Base-by-base conservation (phyloP, 225 moss, liverwort and hornwort genomes). In the Climacium dendroides region DNA sequence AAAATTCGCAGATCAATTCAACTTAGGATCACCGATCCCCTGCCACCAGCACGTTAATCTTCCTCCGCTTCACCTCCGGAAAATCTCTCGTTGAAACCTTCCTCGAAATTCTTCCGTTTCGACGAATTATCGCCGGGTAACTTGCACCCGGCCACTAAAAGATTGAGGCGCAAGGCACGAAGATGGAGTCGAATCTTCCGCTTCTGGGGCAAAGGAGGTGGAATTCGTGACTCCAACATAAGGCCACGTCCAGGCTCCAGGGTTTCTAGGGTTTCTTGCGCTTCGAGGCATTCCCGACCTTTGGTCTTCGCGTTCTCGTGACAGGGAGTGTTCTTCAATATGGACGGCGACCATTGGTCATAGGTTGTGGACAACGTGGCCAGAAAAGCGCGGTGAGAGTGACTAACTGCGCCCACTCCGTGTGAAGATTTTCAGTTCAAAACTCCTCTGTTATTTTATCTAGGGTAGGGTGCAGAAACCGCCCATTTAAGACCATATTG, bases 201-300 rank as follows among this genome's bases (percentile, higher is more conserved):
- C 83, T 35, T 37, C 74, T 0, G 23, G 9, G 58, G 75, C 10
- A 29, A 59, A 83, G 74, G 60, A 52, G 80, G 74, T 72, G 72
- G 10, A 66, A 82, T 74, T 30, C 70, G 60, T 41, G 34, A 50
- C 58, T 90, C 18, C 74, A 19, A 55, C 84, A 48, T 11, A 32
- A 52, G 39, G 65, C 87, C 84, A 74, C 80, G 83, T 67, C 41
- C 52, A 35, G 8, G 28, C 62, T 71, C 32, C 75, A 81, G 89
- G 81, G 89, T 63, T 91, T 89, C 87, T 89, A 91, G 91, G 91
- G 91, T 72, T 91, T 90, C 52, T 34, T 17, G 29, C 25, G 35
- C 60, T 60, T 65, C 79, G 34, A 45, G 43, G 19, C 8, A 30
- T 48, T 39, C 2, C 64, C 89, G 77, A 50, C 89, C 71, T 17